Evolutionary conservation across 805 yeast genomes (phyloP).

Genomic region (Zygotorulaspora chibaensis): DNA sequence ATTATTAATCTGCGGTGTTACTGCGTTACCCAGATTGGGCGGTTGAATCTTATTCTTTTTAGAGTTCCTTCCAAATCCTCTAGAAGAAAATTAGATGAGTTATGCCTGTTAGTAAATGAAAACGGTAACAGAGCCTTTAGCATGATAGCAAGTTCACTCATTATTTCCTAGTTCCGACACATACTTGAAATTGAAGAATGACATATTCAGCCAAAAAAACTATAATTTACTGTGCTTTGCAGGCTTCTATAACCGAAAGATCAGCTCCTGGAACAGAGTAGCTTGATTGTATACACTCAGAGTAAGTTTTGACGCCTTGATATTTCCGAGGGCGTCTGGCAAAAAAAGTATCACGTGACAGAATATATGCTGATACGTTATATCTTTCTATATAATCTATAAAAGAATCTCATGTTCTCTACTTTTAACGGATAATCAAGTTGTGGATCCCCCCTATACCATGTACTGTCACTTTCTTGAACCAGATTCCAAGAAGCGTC

Average conservation of each 20-base stretch:
- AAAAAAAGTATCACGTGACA: no score
- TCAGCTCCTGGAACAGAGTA: no score
- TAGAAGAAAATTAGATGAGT: constrained; percentile 15
- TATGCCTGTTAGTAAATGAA: constrained; percentile 8
- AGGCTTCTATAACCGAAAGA: no score
- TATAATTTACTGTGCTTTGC: not conserved
- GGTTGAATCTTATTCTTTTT: constrained; percentile 43
- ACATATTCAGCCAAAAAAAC: constrained; percentile 15
- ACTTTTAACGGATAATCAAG: constrained; percentile 62
- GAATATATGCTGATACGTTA: not conserved
- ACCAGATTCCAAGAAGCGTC: constrained; percentile 63
- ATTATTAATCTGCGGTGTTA: constrained; percentile 21
- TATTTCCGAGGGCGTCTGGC: no score
- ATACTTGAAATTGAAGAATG: constrained; percentile 32
- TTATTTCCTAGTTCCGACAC: constrained; percentile 3
- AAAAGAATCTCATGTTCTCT: constrained; percentile 86
- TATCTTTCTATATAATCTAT: constrained; percentile 61
- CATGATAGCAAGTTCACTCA: not conserved
- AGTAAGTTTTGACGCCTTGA: no score
- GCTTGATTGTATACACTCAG: no score
- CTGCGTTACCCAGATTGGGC: constrained; percentile 12
- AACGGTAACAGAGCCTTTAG: not conserved
- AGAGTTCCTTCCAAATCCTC: constrained; percentile 58
- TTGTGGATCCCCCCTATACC: constrained; percentile 63
- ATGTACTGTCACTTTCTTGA: constrained; percentile 65